Evolutionary conservation across 306 rosid genomes (phyloP).

Genomic region (Casuarina cunninghamiana): DNA sequence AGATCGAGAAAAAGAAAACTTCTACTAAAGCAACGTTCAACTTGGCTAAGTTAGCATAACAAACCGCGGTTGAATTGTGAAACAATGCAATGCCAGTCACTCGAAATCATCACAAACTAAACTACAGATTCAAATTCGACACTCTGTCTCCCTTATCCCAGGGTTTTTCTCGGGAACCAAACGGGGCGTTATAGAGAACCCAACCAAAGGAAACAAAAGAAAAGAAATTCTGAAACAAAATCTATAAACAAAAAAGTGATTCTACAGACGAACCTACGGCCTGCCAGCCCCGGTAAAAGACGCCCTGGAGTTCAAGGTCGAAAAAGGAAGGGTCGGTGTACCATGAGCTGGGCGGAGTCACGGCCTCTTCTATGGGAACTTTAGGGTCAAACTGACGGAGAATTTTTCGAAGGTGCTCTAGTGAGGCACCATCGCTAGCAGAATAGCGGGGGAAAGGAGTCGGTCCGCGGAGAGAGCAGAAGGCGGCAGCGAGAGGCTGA

Average conservation of each 20-base stretch:
- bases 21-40: background rate
- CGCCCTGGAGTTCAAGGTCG: constrained; percentile 62
- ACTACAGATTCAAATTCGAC: background rate
- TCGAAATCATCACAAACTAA: background rate
- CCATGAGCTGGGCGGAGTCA: constrained; percentile 90
- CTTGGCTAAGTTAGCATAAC: background rate
- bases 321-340: constrained; percentile 64
- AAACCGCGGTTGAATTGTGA: background rate
- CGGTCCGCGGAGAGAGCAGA: constrained; percentile 28
- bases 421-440: background rate
- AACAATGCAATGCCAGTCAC: background rate
- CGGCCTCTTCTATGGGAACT: constrained; percentile 64
- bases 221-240: background rate
- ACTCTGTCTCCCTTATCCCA: background rate
- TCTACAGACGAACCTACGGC: constrained; percentile 62
- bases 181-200: background rate
- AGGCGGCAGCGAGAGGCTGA: constrained; percentile 7
- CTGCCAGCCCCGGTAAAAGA: constrained; percentile 84
- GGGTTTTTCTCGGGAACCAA: background rate
- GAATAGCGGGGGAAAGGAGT: background rate
- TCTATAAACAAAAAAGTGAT: background rate
- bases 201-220: background rate
- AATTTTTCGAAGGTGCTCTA: constrained; percentile 19
- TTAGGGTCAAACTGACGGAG: constrained; percentile 66
- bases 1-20: background rate